Conservation (phyloP, 768 basidiomycete genomes). For the Russula emetica region DNA sequence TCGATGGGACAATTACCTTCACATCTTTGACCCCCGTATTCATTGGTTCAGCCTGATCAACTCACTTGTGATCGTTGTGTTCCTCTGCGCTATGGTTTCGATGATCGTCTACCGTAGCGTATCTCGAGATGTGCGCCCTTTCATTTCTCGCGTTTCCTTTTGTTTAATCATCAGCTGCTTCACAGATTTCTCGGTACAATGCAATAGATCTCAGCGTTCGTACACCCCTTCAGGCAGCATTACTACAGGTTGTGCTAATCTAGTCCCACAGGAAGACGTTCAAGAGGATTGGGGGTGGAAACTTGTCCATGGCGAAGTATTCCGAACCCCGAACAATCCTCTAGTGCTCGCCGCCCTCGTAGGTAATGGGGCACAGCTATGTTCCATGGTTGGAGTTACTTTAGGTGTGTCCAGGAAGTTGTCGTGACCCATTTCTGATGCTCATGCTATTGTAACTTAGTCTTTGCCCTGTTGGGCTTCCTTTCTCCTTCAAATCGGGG, state of each 20-base stretch:
- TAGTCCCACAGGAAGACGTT: slow-evolving; percentile 70
- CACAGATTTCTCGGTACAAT: slow-evolving; percentile 86
- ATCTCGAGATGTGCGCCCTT: slow-evolving; percentile 67
- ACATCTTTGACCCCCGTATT: slow-evolving; percentile 88
- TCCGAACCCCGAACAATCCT: slow-evolving; percentile 74
- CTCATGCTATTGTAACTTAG: slow-evolving; percentile 37
- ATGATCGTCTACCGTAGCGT: slow-evolving; percentile 86
- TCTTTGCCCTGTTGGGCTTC: slow-evolving; percentile 90
- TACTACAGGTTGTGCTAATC: neutral
- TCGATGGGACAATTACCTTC: slow-evolving; percentile 94
- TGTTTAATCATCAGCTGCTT: slow-evolving; percentile 3
- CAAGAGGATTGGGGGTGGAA: slow-evolving; percentile 99
- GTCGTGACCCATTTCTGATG: neutral
- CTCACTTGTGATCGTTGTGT: slow-evolving; percentile 84
- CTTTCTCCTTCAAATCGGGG: slow-evolving; percentile 95
- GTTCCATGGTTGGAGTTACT: slow-evolving; percentile 83
- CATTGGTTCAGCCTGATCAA: slow-evolving; percentile 97
- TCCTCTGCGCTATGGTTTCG: slow-evolving; percentile 90
- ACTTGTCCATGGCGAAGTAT: slow-evolving; percentile 93
- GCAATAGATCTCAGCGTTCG: slow-evolving; percentile 84
- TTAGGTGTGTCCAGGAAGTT: slow-evolving; percentile 48
- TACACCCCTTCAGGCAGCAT: neutral
- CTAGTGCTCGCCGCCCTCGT: slow-evolving; percentile 78
- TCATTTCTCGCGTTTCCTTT: neutral
- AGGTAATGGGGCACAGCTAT: slow-evolving; percentile 87